These are phyloP conservation scores for Scutellaria barbata DNA, from an alignment of 257 asterid species.

Conservation along the genomic window DNA sequence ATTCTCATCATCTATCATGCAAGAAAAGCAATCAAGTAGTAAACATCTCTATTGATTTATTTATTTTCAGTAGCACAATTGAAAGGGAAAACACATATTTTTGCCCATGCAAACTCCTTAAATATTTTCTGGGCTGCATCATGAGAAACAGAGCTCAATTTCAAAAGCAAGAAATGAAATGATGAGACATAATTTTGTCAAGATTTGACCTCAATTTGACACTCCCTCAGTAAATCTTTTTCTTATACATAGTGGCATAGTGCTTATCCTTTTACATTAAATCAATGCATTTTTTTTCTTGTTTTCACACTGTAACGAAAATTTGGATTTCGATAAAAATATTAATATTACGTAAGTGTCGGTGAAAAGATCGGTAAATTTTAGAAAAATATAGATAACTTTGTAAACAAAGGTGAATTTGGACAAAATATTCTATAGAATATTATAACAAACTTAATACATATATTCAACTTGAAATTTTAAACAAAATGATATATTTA, in stretches of 20 bases:
- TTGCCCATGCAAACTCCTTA: conserved; percentile 50
- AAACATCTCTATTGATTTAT: background rate
- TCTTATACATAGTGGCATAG: background rate
- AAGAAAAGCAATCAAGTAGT: conserved; percentile 42
- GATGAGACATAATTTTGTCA: conserved; percentile 28
- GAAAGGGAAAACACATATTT: conserved; percentile 32
- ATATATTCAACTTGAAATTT: no score
- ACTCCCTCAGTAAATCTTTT: conserved; percentile 24
- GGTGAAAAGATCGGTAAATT: no score
- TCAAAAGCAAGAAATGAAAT: conserved; percentile 34
- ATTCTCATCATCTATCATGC: conserved; percentile 39
- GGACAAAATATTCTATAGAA: no score
- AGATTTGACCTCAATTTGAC: conserved; percentile 37
- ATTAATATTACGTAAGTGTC: no score
- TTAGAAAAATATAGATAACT: no score
- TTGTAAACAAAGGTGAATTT: no score
- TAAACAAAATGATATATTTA: no score
- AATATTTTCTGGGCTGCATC: conserved; percentile 34
- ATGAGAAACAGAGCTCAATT: conserved; percentile 30
- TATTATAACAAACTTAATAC: no score
- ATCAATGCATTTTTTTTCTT: background rate
- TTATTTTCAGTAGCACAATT: background rate
- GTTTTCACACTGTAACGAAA: background rate
- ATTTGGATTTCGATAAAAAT: no score
- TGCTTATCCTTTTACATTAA: background rate